A percentile compares a stretch with the other conserved stretches of the same genome.
Conservation (phyloP, 371 early-diverging fungal species). For the Zychaea mexicana region DNA sequence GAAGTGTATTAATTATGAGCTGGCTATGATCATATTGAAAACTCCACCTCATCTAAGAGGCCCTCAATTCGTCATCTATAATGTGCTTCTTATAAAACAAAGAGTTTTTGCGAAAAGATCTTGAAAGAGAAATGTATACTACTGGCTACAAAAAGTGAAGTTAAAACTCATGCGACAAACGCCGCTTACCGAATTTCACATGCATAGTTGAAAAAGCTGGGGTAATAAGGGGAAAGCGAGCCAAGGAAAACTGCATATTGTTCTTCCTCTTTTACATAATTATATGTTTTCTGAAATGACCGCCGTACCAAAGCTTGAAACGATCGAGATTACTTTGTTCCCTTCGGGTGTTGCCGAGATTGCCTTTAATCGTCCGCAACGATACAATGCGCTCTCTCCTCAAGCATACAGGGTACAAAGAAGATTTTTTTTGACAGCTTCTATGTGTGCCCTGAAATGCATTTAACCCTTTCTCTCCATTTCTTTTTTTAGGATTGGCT, state of each 20-base stretch:
- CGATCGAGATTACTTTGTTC: slow-evolving; percentile 52
- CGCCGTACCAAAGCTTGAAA: slow-evolving; percentile 51
- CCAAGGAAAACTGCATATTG: not conserved
- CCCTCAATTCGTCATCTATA: too few relatives aligned
- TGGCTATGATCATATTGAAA: too few relatives aligned
- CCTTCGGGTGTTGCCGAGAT: slow-evolving; percentile 64
- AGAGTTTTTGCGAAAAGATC: too few relatives aligned
- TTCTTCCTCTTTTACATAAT: not conserved
- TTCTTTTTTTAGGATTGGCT: slow-evolving; percentile 58
- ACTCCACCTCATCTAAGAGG: too few relatives aligned
- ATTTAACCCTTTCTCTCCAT: not conserved
- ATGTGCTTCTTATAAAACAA: too few relatives aligned
- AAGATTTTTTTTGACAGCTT: not conserved
- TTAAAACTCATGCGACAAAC: too few relatives aligned
- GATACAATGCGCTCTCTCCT: slow-evolving; percentile 67
- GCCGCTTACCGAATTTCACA: not conserved
- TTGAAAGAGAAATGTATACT: too few relatives aligned
- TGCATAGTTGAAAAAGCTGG: not conserved
- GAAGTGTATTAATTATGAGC: too few relatives aligned
- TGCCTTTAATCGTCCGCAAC: slow-evolving; percentile 67
- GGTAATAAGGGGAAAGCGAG: too few relatives aligned
- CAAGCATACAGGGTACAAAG: slow-evolving; percentile 51
- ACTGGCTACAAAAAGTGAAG: too few relatives aligned
- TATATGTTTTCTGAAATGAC: not conserved
- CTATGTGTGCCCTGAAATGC: not conserved